Percentiles rank a stretch among this genome's conserved stretches.
Conservation (phyloP, 169 alveolate genomes). For the Plasmodium knowlesi region DNA sequence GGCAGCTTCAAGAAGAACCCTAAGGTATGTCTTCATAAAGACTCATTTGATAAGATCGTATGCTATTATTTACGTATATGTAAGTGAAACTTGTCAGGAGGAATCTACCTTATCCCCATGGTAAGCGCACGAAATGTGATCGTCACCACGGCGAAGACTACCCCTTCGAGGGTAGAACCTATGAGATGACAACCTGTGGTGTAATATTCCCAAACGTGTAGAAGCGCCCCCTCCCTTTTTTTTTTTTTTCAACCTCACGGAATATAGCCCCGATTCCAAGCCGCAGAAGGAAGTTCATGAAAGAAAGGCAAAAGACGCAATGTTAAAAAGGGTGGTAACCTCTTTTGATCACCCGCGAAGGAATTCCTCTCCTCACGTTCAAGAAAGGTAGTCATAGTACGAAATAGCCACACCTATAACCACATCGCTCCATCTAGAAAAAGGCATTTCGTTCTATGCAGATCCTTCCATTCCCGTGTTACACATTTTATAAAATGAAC, state of each 20-base stretch:
- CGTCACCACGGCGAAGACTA: neutral
- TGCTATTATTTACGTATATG: neutral
- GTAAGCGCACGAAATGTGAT: neutral
- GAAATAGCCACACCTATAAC: neutral
- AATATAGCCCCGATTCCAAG: neutral
- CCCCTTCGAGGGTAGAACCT: neutral
- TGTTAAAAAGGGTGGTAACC: neutral
- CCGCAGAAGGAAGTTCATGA: neutral
- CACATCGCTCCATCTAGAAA: neutral
- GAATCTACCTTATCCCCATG: neutral
- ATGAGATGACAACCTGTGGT: no score
- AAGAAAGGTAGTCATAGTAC: neutral
- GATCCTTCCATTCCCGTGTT: neutral
- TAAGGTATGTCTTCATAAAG: conserved; percentile 8
- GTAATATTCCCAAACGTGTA: neutral
- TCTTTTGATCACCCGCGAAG: neutral
- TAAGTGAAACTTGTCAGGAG: neutral
- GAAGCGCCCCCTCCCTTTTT: neutral
- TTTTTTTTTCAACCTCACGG: neutral
- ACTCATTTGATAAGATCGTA: conserved; percentile 13
- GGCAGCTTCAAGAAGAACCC: neutral
- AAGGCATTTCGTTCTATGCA: neutral
- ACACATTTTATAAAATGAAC: neutral
- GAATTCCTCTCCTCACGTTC: neutral
- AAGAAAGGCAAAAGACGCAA: neutral